These are phyloP conservation scores for Nematocida minor DNA, from an alignment of 371 early-diverging fungal species.

Conservation along the genomic window DNA sequence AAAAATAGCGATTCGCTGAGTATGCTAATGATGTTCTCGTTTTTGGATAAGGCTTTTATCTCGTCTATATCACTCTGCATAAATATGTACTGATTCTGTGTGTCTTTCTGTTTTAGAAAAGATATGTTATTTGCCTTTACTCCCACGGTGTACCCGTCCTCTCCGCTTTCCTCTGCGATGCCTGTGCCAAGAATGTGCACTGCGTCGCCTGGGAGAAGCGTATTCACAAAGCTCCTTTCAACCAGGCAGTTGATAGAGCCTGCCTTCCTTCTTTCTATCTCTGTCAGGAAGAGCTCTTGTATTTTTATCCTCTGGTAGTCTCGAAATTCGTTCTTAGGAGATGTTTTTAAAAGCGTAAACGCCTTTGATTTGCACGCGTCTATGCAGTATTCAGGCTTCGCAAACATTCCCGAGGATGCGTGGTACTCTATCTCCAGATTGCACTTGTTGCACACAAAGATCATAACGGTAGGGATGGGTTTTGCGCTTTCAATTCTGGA, in stretches of 20 bases:
- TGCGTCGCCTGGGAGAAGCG: conserved; percentile 61
- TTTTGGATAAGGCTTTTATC: conserved; percentile 64
- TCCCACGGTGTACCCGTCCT: conserved; percentile 52
- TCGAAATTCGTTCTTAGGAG: conserved; percentile 15
- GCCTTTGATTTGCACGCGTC: conserved; percentile 56
- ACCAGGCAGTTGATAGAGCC: conserved; percentile 54
- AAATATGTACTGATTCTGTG: background rate
- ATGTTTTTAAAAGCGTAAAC: conserved; percentile 46
- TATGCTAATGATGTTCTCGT: conserved; percentile 62
- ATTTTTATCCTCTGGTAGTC: conserved; percentile 63
- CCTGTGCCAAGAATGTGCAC: conserved; percentile 57
- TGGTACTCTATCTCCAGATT: conserved; percentile 30
- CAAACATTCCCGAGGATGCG: conserved; percentile 41
- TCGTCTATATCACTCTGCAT: conserved; percentile 22
- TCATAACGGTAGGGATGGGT: conserved; percentile 22
- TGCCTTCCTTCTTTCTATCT: conserved; percentile 27
- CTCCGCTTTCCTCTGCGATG: conserved; percentile 49
- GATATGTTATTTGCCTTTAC: conserved; percentile 56
- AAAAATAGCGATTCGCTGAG: conserved; percentile 69
- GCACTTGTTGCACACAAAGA: conserved; percentile 62
- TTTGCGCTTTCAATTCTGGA: conserved; percentile 56
- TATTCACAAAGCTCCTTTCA: conserved; percentile 55
- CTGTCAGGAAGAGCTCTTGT: conserved; percentile 49
- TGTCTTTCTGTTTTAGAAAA: conserved; percentile 53
- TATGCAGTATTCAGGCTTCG: conserved; percentile 52